These are phyloP conservation scores for Auricularia heimuer DNA, from an alignment of 768 basidiomycete genomes.

Conservation along the genomic window DNA sequence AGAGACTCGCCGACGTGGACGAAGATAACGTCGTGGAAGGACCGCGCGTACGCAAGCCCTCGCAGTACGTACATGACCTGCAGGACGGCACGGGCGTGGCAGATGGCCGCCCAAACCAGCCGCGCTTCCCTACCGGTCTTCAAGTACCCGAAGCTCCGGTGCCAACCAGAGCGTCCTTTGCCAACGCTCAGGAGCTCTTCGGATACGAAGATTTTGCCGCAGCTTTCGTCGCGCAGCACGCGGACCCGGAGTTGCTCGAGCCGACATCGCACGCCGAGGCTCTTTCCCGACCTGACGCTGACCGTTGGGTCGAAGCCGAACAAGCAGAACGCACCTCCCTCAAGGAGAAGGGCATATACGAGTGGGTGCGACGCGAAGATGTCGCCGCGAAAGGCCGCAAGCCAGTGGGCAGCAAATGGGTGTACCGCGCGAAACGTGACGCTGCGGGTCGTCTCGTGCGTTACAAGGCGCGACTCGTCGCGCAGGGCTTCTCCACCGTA, in stretches of 20 bases:
- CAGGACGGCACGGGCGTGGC: background rate
- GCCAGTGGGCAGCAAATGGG: conserved; percentile 21
- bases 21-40: background rate
- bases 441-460: background rate
- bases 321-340: background rate
- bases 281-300: background rate
- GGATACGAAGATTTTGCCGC: background rate
- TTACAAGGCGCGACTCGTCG: conserved; percentile 16
- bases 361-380: background rate
- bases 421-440: conserved; percentile 11
- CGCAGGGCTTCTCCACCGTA: conserved; percentile 25
- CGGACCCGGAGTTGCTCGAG: background rate
- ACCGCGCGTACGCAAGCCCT: background rate
- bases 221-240: background rate
- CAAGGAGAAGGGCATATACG: background rate
- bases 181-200: background rate
- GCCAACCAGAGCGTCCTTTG: background rate
- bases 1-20: background rate
- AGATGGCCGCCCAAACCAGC: background rate
- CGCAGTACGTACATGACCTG: background rate
- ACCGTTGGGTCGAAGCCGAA: background rate
- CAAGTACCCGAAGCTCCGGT: background rate
- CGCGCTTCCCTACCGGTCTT: background rate
- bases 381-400: background rate
- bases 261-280: background rate